These are phyloP conservation scores for Ceratobasidium sp. DNA, from an alignment of 1,284 basidiomycete species.

Conservation along the genomic window DNA sequence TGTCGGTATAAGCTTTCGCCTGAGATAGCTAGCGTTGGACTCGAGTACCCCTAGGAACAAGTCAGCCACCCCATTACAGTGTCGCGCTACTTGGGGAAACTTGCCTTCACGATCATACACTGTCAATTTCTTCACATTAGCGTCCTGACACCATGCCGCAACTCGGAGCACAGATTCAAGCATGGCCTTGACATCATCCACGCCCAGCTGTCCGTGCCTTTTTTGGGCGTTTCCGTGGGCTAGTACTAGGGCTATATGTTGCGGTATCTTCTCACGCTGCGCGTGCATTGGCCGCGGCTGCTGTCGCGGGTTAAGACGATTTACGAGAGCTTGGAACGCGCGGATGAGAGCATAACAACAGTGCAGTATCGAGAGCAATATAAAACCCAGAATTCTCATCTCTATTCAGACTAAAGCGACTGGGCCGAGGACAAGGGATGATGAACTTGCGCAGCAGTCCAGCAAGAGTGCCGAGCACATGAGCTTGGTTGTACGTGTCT, in stretches of 20 bases:
- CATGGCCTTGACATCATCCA: conserved; percentile 38
- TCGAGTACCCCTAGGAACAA: conserved; percentile 25
- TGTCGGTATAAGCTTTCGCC: conserved; percentile 33
- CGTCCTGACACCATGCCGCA: conserved; percentile 28
- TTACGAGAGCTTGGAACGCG: conserved; percentile 37
- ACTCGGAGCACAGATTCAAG: conserved; percentile 41
- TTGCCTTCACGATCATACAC: conserved; percentile 38
- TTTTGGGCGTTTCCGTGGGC: conserved; percentile 39
- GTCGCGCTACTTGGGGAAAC: neutral
- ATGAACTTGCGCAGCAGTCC: conserved; percentile 18
- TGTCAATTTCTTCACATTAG: conserved; percentile 25
- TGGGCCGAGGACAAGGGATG: neutral
- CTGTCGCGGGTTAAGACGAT: conserved; percentile 13
- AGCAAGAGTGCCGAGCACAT: conserved; percentile 34
- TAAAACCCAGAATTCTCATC: conserved; percentile 24
- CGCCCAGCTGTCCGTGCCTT: conserved; percentile 31
- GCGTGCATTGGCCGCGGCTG: conserved; percentile 19
- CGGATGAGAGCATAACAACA: conserved; percentile 35
- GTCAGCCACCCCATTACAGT: neutral
- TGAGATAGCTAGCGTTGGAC: conserved; percentile 35
- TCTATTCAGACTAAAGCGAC: neutral
- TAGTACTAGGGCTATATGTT: conserved; percentile 35
- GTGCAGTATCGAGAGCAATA: conserved; percentile 36
- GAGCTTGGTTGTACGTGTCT: conserved; percentile 29
- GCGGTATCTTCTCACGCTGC: conserved; percentile 34